A percentile compares a stretch with the other conserved stretches of the same genome.
phyloP scores from a whole-genome alignment of 306 rosid genomes.

The Fragaria ananassa region DNA sequence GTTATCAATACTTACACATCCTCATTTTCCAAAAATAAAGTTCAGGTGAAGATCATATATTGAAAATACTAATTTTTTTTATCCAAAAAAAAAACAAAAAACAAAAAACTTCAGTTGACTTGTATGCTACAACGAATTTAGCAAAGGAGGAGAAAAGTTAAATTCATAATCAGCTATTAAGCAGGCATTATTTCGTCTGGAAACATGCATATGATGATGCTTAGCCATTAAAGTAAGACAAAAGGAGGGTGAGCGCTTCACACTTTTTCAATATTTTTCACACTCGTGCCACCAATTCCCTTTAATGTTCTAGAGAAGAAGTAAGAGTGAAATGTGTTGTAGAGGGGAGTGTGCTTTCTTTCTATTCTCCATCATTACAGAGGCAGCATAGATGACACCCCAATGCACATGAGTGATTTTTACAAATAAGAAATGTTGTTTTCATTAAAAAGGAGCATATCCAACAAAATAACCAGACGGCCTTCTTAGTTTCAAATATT shows the following conservation, averaged over 20 bases:
- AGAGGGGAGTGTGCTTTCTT: neutral
- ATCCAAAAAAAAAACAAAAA: neutral
- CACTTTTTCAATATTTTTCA: neutral
- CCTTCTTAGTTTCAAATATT: neutral
- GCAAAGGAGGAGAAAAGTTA: neutral
- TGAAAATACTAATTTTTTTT: neutral
- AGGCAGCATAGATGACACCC: neutral
- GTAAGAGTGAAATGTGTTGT: too few relatives aligned
- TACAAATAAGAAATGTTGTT: neutral
- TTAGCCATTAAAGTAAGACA: neutral
- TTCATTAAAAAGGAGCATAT: neutral
- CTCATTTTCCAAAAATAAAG: neutral
- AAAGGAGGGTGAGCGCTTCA: neutral
- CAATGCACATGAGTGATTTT: neutral
- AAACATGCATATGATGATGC: neutral
- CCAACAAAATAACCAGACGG: neutral
- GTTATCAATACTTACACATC: neutral
- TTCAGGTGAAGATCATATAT: neutral
- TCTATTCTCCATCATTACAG: too few relatives aligned
- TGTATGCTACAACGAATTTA: neutral
- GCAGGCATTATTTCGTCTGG: too few relatives aligned
- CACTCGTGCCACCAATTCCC: neutral
- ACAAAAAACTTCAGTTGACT: neutral
- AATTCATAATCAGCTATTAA: too few relatives aligned
- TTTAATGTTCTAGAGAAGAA: neutral